Conservation (phyloP, 306 rosid species). For the Adenanthera pavonina region DNA sequence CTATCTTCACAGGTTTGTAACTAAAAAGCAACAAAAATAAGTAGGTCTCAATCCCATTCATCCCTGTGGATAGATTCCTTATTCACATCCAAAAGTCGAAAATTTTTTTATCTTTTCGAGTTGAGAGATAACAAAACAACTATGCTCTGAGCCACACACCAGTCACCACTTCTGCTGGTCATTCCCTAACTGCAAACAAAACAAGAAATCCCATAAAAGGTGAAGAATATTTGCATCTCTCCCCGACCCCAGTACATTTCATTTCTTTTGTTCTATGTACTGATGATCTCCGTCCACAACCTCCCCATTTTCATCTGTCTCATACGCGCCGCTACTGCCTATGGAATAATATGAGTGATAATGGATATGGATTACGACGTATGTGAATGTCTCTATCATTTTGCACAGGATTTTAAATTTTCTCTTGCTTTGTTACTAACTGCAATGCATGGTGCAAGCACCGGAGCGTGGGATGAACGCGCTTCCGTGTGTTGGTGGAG, state of each 20-base stretch:
- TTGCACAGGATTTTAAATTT: not conserved
- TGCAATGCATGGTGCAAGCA: not conserved
- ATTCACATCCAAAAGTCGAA: not conserved
- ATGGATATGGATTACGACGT: too few relatives aligned
- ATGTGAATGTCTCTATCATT: too few relatives aligned
- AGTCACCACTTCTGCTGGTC: slow-evolving; percentile 38
- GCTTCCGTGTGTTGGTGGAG: not conserved
- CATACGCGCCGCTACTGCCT: slow-evolving; percentile 38
- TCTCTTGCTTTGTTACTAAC: not conserved
- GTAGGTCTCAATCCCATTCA: not conserved
- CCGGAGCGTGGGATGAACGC: slow-evolving; percentile 6
- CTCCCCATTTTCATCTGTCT: not conserved
- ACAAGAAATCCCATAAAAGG: slow-evolving; percentile 49
- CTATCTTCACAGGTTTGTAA: not conserved
- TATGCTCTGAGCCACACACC: slow-evolving; percentile 37
- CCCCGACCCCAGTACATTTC: slow-evolving; percentile 42
- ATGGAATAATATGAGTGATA: too few relatives aligned
- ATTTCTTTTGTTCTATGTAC: slow-evolving; percentile 35
- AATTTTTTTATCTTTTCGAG: not conserved
- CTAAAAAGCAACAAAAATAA: not conserved
- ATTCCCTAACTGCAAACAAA: slow-evolving; percentile 47
- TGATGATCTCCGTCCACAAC: not conserved
- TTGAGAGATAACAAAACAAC: not conserved
- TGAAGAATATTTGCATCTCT: slow-evolving; percentile 42
- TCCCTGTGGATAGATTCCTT: not conserved